A percentile compares a stretch with the other conserved stretches of the same genome.
Evolutionary conservation across 768 basidiomycete genomes (phyloP).

Genomic region (Zangia roseola): DNA sequence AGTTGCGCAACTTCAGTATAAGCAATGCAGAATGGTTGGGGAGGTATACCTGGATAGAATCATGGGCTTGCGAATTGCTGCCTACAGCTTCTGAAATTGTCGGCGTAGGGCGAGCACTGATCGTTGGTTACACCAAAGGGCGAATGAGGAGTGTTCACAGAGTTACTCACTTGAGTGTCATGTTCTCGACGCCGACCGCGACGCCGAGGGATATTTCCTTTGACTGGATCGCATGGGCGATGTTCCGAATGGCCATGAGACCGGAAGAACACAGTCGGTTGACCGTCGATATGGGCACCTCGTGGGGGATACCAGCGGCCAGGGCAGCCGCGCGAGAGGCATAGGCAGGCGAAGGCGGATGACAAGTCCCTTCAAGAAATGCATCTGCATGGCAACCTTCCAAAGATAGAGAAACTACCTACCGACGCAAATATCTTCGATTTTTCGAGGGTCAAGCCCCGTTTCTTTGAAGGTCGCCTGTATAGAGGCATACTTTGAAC

Average conservation of each 20-base stretch:
- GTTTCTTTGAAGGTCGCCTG: conserved; percentile 69
- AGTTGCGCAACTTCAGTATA: not conserved
- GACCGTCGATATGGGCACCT: conserved; percentile 85
- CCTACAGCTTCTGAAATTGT: conserved; percentile 58
- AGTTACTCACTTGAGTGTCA: conserved; percentile 66
- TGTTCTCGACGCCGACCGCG: conserved; percentile 81
- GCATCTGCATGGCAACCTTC: not conserved
- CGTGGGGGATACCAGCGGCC: conserved; percentile 83
- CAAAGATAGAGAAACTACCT: conserved; percentile 17
- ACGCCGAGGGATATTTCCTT: conserved; percentile 87
- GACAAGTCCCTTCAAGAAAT: conserved; percentile 69
- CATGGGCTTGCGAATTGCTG: conserved; percentile 60
- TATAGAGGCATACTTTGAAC: not conserved
- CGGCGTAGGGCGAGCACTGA: conserved; percentile 74
- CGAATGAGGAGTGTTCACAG: conserved; percentile 18
- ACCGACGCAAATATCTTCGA: conserved; percentile 88
- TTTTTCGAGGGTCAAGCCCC: conserved; percentile 62
- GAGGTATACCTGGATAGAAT: conserved; percentile 60
- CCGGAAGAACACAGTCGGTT: conserved; percentile 95
- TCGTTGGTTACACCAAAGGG: not conserved
- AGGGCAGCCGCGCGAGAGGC: conserved; percentile 85
- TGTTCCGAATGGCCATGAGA: conserved; percentile 87
- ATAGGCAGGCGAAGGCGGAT: conserved; percentile 79
- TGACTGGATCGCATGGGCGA: conserved; percentile 82
- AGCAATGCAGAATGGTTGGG: not conserved